These are phyloP conservation scores for Trypanosoma cruzi DNA, from an alignment of 208 protist genomes.

Conservation along the genomic window DNA sequence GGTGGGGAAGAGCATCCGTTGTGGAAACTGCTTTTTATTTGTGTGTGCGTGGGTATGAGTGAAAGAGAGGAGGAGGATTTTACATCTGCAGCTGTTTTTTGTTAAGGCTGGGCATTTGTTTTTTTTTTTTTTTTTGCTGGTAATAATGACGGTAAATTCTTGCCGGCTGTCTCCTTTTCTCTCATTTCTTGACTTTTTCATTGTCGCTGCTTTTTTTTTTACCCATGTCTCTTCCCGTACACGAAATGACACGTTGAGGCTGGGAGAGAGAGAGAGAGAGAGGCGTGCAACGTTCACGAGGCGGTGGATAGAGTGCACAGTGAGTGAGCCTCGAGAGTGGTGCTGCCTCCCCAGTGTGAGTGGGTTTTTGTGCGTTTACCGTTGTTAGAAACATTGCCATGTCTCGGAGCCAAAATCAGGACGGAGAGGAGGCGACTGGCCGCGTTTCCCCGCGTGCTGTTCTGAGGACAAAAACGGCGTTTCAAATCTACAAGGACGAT, in stretches of 20 bases:
- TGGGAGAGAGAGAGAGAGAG: too few relatives aligned
- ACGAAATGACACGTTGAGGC: constrained; percentile 9
- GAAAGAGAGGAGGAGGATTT: too few relatives aligned
- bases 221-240: not conserved
- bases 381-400: constrained; percentile 1
- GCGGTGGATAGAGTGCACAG: not conserved
- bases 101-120: too few relatives aligned
- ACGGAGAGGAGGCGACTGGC: not conserved
- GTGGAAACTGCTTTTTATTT: not conserved
- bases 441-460: constrained; percentile 18
- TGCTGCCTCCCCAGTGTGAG: not conserved
- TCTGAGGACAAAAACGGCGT: constrained; percentile 73
- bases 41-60: not conserved
- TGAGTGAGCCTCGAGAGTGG: not conserved
- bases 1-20: not conserved
- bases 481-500: constrained; percentile 72
- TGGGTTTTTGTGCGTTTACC: not conserved
- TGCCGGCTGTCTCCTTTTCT: not conserved
- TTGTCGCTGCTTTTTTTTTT: not conserved
- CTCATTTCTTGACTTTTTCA: not conserved
- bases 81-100: too few relatives aligned
- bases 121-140: not conserved
- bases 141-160: not conserved
- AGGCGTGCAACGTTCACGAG: too few relatives aligned
- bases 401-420: constrained; percentile 5